Evolutionary conservation across 768 basidiomycete species (phyloP).

Genomic region (Mycena rebaudengoi): DNA sequence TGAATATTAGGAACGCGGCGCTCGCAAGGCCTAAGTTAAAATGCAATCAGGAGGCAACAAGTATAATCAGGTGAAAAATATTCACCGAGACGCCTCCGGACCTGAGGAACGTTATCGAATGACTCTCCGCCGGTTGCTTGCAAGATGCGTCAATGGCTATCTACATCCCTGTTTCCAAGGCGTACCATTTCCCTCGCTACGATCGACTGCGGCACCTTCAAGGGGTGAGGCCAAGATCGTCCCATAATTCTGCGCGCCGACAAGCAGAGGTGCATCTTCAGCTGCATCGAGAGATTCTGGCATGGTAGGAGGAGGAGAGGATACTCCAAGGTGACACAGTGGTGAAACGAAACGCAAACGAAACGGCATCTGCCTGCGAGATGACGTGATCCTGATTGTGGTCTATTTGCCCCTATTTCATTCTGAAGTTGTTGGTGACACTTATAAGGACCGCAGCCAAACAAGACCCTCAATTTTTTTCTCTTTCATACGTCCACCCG

Average conservation of each 20-base stretch:
- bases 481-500: not conserved
- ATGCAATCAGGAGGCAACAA: not conserved
- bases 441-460: too few species aligned
- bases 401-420: too few species aligned
- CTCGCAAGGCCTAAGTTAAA: slow-evolving; percentile 17
- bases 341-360: not conserved
- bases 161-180: not conserved
- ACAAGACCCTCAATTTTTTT: not conserved
- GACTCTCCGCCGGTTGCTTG: slow-evolving; percentile 22
- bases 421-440: too few species aligned
- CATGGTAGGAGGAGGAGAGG: not conserved
- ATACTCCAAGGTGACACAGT: too few species aligned
- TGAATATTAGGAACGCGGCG: slow-evolving; percentile 53
- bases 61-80: not conserved
- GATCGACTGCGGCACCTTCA: slow-evolving; percentile 26
- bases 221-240: slow-evolving; percentile 15
- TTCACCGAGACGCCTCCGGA: slow-evolving; percentile 18
- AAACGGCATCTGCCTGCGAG: not conserved
- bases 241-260: not conserved
- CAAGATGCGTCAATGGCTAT: not conserved
- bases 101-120: slow-evolving; percentile 26
- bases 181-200: slow-evolving; percentile 18
- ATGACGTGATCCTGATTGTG: too few species aligned
- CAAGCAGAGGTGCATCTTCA: slow-evolving; percentile 3
- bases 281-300: not conserved